Evolutionary conservation across 1,139 yeast genomes (phyloP).

Genomic region (Lodderomyces jiufengensis): DNA sequence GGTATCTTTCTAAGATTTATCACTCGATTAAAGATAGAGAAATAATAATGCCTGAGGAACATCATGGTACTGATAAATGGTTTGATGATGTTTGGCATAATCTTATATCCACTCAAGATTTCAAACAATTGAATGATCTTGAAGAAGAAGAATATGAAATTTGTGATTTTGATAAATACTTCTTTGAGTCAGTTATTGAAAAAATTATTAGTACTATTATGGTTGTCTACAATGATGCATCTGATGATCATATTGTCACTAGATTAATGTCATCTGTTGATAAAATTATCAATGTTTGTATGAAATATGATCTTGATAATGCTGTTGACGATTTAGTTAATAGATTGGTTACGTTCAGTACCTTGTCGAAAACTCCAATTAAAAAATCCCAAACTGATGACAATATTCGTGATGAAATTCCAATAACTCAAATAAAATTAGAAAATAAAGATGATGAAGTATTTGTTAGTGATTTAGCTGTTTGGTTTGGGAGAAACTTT

Average conservation of each 20-base stretch:
- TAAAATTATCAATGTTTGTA: slow-evolving; percentile 74
- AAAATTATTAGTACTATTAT: slow-evolving; percentile 67
- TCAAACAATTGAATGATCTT: slow-evolving; percentile 16
- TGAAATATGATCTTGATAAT: slow-evolving; percentile 53
- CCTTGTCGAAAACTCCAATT: slow-evolving; percentile 34
- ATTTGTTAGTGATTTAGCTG: slow-evolving; percentile 77
- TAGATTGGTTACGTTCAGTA: slow-evolving; percentile 61
- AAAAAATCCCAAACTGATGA: slow-evolving; percentile 18
- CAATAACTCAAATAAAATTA: slow-evolving; percentile 46
- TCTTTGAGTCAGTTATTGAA: slow-evolving; percentile 62
- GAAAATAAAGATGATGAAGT: slow-evolving; percentile 52
- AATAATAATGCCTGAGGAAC: slow-evolving; percentile 97
- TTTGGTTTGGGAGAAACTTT: slow-evolving; percentile 83
- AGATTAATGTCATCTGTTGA: slow-evolving; percentile 85
- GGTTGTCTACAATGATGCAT: slow-evolving; percentile 78
- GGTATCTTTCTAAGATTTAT: slow-evolving; percentile 82
- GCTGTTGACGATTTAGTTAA: slow-evolving; percentile 65
- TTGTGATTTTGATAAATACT: slow-evolving; percentile 59
- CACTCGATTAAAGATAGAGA: slow-evolving; percentile 79
- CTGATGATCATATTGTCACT: slow-evolving; percentile 85
- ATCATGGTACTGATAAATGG: slow-evolving; percentile 81
- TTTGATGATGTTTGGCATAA: slow-evolving; percentile 95
- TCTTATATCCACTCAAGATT: slow-evolving; percentile 53
- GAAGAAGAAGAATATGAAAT: slow-evolving; percentile 20
- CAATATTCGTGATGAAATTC: slow-evolving; percentile 42